Base-by-base conservation (phyloP, 1,284 basidiomycete genomes). In the Ustilago loliicola region DNA sequence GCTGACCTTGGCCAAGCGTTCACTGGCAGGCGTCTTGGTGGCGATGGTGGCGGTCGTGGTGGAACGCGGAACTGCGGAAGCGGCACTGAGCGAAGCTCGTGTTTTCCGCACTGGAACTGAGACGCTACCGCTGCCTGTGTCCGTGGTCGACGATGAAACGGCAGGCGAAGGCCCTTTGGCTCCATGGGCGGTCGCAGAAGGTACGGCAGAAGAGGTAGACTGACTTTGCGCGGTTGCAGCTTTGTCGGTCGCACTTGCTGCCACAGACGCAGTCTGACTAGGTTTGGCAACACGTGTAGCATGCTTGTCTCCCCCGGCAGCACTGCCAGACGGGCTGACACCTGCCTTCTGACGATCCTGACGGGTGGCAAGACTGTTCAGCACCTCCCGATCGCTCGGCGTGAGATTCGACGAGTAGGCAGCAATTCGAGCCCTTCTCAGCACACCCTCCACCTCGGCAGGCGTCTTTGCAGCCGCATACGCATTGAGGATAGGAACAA, bases 391-490 rank as follows among this genome's bases (percentile, higher is more conserved):
- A 38, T 84, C 82, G 59, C 64, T 77, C 1, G 73, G 64, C 6
- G 81, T 62, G 4, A 84, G 69, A 2, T 51, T 73, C 42, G 72
- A 71, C 30, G 82, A 80, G 59, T 81, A 79, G 30, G 80, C 72
- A 7, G 81, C 79, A 32, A 83, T 74, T 23, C 81, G 71, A 17
- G 82, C 82, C 17, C 81, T 63, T 29, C 81, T 64, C 25, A 83
- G 51, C 19, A 83, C 82, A 23, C 69, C 79, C 36, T 84, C 82
- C 13, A 83, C 38, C 62, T 84, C 82, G 7, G 80, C 71, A 1
- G 78, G 70, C 32, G 81, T 84, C 77, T 84, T 84, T n/a, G 82
- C 82, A 32, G 76, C 79, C 6, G 78, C 74, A 60, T 84, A 84
- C 3, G 82, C 80, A 32, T 82, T 83, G 53, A 84, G 70, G 17